Evolutionary conservation across 495 filamentous ascomycete species (phyloP).

Genomic region (Aspergillus ellipticus): DNA sequence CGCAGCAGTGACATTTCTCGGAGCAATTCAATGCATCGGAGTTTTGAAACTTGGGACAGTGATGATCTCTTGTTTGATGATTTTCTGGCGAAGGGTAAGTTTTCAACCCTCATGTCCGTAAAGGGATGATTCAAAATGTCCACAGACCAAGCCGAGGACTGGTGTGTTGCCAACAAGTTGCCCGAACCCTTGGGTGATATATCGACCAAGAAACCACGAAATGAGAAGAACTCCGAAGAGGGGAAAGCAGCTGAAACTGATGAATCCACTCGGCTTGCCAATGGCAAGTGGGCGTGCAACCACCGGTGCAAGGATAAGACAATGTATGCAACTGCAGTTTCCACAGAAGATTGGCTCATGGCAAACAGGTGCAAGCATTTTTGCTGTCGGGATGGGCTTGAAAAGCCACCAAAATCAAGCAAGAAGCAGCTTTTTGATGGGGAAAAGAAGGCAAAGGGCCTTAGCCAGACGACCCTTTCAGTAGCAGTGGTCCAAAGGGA

Average conservation of each 20-base stretch:
- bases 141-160: constrained; percentile 15
- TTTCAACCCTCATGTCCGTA: neutral
- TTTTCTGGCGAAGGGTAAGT: constrained; percentile 41
- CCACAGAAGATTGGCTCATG: neutral
- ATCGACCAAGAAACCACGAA: neutral
- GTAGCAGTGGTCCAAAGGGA: constrained; percentile 28
- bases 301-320: constrained; percentile 76
- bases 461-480: constrained; percentile 28
- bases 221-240: constrained; percentile 12
- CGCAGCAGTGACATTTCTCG: constrained; percentile 9
- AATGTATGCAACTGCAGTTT: constrained; percentile 31
- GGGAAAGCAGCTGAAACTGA: constrained; percentile 20
- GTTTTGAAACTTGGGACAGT: constrained; percentile 50
- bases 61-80: constrained; percentile 55
- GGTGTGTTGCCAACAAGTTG: constrained; percentile 3
- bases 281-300: constrained; percentile 86
- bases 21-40: constrained; percentile 5
- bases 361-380: constrained; percentile 65
- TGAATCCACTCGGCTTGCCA: constrained; percentile 58
- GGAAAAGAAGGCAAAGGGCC: constrained; percentile 18
- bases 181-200: neutral
- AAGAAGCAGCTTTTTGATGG: constrained; percentile 24
- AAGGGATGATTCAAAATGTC: neutral
- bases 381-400: constrained; percentile 85
- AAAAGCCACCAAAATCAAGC: constrained; percentile 66